Base-by-base conservation (phyloP, 2,329 filamentous ascomycete genomes). In the Cytospora chrysosperma region DNA sequence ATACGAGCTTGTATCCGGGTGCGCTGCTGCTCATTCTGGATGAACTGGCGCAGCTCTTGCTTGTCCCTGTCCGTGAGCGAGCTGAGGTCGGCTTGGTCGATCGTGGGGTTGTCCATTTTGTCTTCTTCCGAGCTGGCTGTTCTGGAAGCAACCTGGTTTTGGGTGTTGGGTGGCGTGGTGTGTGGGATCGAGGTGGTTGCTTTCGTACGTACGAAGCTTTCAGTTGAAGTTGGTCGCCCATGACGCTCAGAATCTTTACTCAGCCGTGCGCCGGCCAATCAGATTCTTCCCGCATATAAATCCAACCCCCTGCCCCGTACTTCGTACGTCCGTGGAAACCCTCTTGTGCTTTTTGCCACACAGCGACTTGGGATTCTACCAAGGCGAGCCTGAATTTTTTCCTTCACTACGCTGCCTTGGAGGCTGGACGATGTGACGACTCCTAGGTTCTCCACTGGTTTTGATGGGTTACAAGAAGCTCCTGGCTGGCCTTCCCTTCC, bases 21-120 rank as follows among this genome's bases (percentile, higher is more conserved):
- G 76, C 95, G 95, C 78, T 97, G 92, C 68, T 85, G 84, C 81
- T 97, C 93, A 74, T 91, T 92, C 70, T 86, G 80, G 64, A 97
- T 83, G 77, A 97, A 94, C 73, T 92, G 88, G 72, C 92, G 91
- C 51, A 99, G 85, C 78, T 98, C 93, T 68, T 87, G 82, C 84
- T 93, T 95, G 78, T 97, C 93, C 73, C 85, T 85, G 65, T 91
- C 88, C 72, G 85, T 90, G 74, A 97, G 88, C 77, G 87, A 88
- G 72, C 86, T 85, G 69, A 94, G 79, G 73, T 93, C 90, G 72
- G 87, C 71, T 65, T 82, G 78, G 64, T 81, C 78, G 73, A 85
- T 61, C 27, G 56, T 59, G 40, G 69, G 27, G 27, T 52, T 10
- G 54, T 66, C 64, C 64, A 66, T 66, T 28, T 54, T 61, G 26